Conservation (phyloP, 2,329 filamentous ascomycete genomes). For the Fusarium irregulare region DNA sequence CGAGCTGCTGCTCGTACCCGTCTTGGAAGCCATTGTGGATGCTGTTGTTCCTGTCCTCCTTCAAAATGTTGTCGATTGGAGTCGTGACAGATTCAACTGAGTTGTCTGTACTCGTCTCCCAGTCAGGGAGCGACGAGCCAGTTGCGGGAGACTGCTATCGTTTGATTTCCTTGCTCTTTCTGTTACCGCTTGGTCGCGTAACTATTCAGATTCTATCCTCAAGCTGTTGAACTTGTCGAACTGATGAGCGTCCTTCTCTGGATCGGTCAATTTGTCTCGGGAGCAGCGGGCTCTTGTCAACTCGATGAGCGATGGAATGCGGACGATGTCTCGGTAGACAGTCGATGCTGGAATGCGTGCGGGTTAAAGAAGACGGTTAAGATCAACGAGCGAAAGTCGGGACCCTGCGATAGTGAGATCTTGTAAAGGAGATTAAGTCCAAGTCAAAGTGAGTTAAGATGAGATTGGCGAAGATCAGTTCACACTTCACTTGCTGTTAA, state of each 20-base stretch:
- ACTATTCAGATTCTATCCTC: constrained; percentile 5
- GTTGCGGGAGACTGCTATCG: constrained; percentile 22
- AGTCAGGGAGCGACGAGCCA: constrained; percentile 40
- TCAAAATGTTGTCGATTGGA: constrained; percentile 23
- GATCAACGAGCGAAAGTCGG: constrained; percentile 45
- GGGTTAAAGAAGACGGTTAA: constrained; percentile 34
- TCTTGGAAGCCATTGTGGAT: constrained; percentile 42
- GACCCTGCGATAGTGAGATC: constrained; percentile 42
- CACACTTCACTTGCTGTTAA: constrained; percentile 41
- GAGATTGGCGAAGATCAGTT: constrained; percentile 37
- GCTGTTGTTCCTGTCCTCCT: constrained; percentile 33
- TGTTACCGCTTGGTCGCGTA: constrained; percentile 16
- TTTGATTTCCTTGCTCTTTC: constrained; percentile 31
- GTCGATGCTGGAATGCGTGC: constrained; percentile 39
- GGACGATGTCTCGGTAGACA: constrained; percentile 35
- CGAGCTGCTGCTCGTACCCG: constrained; percentile 43
- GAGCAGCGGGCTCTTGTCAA: constrained; percentile 14
- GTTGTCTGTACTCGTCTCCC: constrained; percentile 43
- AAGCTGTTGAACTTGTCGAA: constrained; percentile 1
- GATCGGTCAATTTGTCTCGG: constrained; percentile 38
- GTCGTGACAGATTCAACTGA: constrained; percentile 23
- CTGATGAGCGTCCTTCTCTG: constrained; percentile 16
- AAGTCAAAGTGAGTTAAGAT: constrained; percentile 6
- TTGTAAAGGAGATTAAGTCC: constrained; percentile 23
- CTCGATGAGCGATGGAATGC: constrained; percentile 38